Base-by-base conservation (phyloP, 257 asterid genomes). In the Solanum sejunctum region DNA sequence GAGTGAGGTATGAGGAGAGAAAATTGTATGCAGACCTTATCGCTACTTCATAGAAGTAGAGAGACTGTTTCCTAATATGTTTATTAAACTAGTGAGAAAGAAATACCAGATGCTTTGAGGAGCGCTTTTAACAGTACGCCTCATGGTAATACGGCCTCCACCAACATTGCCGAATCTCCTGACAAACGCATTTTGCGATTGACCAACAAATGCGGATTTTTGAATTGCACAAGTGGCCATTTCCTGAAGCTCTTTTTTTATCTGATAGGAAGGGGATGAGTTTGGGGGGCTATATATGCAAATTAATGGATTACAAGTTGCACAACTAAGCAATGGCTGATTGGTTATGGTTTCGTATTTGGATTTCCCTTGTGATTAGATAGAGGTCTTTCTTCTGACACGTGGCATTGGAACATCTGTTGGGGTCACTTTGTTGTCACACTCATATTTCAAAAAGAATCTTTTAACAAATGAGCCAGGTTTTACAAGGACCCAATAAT, bases 51-150 rank as follows among this genome's bases (percentile, higher is more conserved):
- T n/a, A n/a, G n/a, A n/a, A n/a, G n/a, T n/a, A n/a, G n/a, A n/a
- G n/a, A n/a, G n/a, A n/a, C n/a, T n/a, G n/a, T n/a, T n/a, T n/a
- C n/a, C n/a, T n/a, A n/a, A n/a, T 63, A 10, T 63, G 15, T 6
- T 26, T 13, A 66, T 66, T 15, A 70, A 18, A n/a, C 4, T n/a
- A 17, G n/a, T 17, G 20, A 3, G 6, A 20, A 17, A 36, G 9
- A 49, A 58, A 63, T 88, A 95, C 99, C 99, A 95, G 84, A 95
- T 95, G 91, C 98, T 94, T 61, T 92, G 95, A 18, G 98, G 98
- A 82, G 91, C 87, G 56, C 95, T 92, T 90, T 88, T 95, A 82
- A 95, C 97, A 17, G 98, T 95, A 18, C 98, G 97, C 23, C 99
- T 90, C 99, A 95, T 95, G 93, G 95, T 89, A 93, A 89, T 83